Conservation (phyloP, 345 rosid genomes). For the Euphorbia lathyris region DNA sequence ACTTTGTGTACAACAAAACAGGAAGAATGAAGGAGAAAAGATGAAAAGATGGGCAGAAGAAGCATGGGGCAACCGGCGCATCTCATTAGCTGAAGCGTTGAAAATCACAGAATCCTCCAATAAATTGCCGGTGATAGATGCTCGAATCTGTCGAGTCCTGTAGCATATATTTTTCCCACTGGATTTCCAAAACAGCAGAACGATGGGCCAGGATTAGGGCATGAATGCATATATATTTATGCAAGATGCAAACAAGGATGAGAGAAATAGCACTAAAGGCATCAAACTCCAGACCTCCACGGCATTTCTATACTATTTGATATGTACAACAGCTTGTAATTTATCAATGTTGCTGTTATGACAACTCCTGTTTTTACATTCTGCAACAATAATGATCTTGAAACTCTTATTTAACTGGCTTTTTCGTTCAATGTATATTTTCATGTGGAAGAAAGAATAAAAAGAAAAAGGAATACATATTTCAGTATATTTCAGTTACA, state of each 20-base stretch:
- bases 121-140: constrained; percentile 55
- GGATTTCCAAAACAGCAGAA: not conserved
- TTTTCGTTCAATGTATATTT: too few relatives aligned
- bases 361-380: too few relatives aligned
- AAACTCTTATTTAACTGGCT: too few relatives aligned
- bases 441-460: too few relatives aligned
- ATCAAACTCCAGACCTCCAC: not conserved
- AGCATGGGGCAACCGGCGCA: constrained; percentile 66
- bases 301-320: not conserved
- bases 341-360: not conserved
- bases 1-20: constrained; percentile 65
- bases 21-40: constrained; percentile 77
- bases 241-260: not conserved
- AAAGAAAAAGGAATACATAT: too few relatives aligned
- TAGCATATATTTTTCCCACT: constrained; percentile 16
- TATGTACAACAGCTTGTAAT: not conserved
- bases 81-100: constrained; percentile 59
- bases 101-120: constrained; percentile 38
- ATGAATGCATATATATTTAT: not conserved
- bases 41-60: constrained; percentile 79
- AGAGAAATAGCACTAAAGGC: not conserved
- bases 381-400: too few relatives aligned
- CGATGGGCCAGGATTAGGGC: not conserved
- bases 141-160: constrained; percentile 52
- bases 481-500: too few relatives aligned